A percentile compares a stretch with the other conserved stretches of the same genome.
Conservation (phyloP, 2,329 filamentous ascomycete genomes). For the Delphinella strobiligena region DNA sequence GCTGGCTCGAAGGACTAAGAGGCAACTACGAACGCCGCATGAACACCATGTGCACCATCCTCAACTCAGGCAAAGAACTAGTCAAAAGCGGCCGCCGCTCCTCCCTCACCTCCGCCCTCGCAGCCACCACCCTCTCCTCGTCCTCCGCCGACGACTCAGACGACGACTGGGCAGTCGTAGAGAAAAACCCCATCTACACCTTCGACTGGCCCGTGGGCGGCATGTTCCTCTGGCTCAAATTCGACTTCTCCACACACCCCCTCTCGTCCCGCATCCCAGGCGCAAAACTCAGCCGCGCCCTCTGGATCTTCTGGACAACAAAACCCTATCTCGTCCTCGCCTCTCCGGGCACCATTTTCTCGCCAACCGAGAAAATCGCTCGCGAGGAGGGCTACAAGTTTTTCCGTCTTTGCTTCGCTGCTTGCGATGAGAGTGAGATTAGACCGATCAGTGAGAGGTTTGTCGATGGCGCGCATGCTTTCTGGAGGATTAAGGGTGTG, state of each 20-base stretch:
- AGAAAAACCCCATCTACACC: constrained; percentile 60
- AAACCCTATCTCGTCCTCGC: constrained; percentile 60
- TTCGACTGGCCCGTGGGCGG: constrained; percentile 74
- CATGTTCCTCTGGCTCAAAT: constrained; percentile 81
- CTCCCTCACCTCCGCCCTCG: constrained; percentile 19
- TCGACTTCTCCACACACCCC: constrained; percentile 63
- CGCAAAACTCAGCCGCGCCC: constrained; percentile 46
- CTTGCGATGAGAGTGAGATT: constrained; percentile 61
- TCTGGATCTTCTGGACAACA: constrained; percentile 60
- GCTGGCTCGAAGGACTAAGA: constrained; percentile 77
- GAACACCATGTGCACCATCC: constrained; percentile 60
- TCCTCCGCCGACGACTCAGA: constrained; percentile 14
- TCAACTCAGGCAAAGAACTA: constrained; percentile 56
- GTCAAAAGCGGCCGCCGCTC: constrained; percentile 47
- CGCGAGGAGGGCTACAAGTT: constrained; percentile 55
- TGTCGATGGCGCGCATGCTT: constrained; percentile 55
- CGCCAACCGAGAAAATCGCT: constrained; percentile 49
- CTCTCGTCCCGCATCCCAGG: constrained; percentile 44
- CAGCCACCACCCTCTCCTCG: constrained; percentile 19
- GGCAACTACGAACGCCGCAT: constrained; percentile 78
- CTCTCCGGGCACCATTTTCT: constrained; percentile 62
- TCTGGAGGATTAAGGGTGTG: constrained; percentile 63
- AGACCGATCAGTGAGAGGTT: constrained; percentile 51
- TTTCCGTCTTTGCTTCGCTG: constrained; percentile 73
- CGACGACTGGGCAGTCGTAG: constrained; percentile 62